Evolutionary conservation across 768 basidiomycete species (phyloP), one percentile per base, ranked within the genome.

Genomic region (Trametes sanguinea): DNA sequence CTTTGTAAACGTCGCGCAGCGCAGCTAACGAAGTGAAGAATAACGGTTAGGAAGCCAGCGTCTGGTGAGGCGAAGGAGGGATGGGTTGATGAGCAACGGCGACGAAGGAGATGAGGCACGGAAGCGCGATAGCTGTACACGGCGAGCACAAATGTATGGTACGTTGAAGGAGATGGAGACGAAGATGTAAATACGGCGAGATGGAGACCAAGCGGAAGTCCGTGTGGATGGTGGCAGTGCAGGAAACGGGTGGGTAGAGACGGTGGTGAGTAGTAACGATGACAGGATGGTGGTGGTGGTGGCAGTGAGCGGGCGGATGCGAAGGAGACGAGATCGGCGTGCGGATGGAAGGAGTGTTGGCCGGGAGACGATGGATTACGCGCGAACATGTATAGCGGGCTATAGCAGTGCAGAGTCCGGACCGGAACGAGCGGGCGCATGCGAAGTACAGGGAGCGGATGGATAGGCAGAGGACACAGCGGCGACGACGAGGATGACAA

Each of bases 121-220:
- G 48, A 50, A 30, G 53, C 8, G 53, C 47, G 47, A 57, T 42
- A 40, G 56, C 56, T 57, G 56, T 57, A 57, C 56, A 57, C 46
- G 46, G 39, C 40, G 53, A 44, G 48, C 29, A 42, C 10, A 45
- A 59, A 45, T 52, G 57, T 51, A 51, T 44, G 32, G 51, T 58
- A 58, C 48, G 17, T 57, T 7, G 57, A 58, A 22, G 22, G 22
- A 58, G 57, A 58, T 51, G 46, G 50, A 45, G 40, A 33, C 32
- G 32, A 16, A 35, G 22, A 5, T 13, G 57, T 59, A 51, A 45
- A 59, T 59, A 59, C 30, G 42, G 27, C 50, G 57, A 59, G 57
- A 59, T 52, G 14, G 57, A 42, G 57, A 29, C 51, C 42, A 22
- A 43, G 51, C 57, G 17, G 37, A 51, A 27, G 57, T 52, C 60